phyloP scores from a whole-genome alignment of 2,329 filamentous ascomycete genomes.

The Drechslerella coelobrocha region DNA sequence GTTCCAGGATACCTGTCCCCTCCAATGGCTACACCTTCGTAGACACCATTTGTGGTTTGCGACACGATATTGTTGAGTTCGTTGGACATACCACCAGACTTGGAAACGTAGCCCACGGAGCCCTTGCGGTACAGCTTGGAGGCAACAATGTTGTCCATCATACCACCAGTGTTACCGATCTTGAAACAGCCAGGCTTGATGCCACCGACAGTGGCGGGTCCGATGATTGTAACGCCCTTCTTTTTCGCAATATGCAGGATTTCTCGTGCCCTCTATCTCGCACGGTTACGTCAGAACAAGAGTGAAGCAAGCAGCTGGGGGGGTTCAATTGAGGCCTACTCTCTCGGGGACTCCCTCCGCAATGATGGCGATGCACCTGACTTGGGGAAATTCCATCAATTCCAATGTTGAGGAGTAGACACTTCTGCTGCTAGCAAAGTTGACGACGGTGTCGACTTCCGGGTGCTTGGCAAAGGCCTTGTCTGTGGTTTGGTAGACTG shows the following conservation, averaged over 20 bases:
- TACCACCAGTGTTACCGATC: slow-evolving; percentile 99
- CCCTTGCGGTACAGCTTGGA: slow-evolving; percentile 99
- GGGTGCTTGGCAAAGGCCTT: slow-evolving; percentile 96
- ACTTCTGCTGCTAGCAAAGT: slow-evolving; percentile 98
- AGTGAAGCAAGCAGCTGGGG: neutral
- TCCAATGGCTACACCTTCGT: slow-evolving; percentile 98
- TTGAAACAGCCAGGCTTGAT: slow-evolving; percentile 99
- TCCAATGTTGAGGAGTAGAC: slow-evolving; percentile 99
- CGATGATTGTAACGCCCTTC: slow-evolving; percentile 99
- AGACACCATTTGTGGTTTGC: slow-evolving; percentile 94
- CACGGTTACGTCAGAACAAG: neutral
- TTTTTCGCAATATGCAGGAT: slow-evolving; percentile 95
- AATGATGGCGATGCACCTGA: slow-evolving; percentile 99
- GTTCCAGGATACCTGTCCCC: slow-evolving; percentile 98
- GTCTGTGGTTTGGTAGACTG: slow-evolving; percentile 91
- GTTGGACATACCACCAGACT: slow-evolving; percentile 99
- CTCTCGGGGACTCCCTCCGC: slow-evolving; percentile 98
- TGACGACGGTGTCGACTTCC: slow-evolving; percentile 97
- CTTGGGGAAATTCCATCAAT: slow-evolving; percentile 94
- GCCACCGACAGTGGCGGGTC: slow-evolving; percentile 95
- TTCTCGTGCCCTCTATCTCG: slow-evolving; percentile 77
- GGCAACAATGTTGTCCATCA: slow-evolving; percentile 99
- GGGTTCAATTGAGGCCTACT: slow-evolving; percentile 65
- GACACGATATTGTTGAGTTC: slow-evolving; percentile 99
- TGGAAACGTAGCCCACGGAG: slow-evolving; percentile 98